Percentiles rank a stretch among this genome's conserved stretches.
Evolutionary conservation across 192 early-diverging fungal species (phyloP).

Genomic region (Diversispora eburnea): DNA sequence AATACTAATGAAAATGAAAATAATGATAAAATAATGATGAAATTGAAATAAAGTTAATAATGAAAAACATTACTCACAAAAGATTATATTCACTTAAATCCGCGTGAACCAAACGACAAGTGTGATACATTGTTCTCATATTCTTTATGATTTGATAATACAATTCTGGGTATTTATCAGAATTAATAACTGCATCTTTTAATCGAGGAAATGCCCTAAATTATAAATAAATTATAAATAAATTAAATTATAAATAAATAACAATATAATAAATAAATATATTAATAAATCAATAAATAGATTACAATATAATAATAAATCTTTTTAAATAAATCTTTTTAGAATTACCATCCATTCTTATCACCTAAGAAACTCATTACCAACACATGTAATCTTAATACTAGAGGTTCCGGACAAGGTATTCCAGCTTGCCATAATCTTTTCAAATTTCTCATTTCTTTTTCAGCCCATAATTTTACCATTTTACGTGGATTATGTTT

Average conservation of each 20-base stretch:
- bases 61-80: slow-evolving; percentile 50
- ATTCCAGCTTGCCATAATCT: slow-evolving; percentile 81
- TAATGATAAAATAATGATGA: background rate
- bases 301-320: background rate
- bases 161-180: slow-evolving; percentile 63
- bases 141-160: slow-evolving; percentile 84
- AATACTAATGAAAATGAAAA: too few relatives aligned
- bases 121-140: slow-evolving; percentile 89
- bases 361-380: slow-evolving; percentile 95
- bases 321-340: background rate
- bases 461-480: slow-evolving; percentile 98
- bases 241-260: background rate
- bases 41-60: slow-evolving; percentile 24
- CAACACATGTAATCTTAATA: slow-evolving; percentile 89
- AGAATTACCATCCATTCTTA: slow-evolving; percentile 72
- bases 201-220: slow-evolving; percentile 82
- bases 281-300: background rate
- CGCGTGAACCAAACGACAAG: slow-evolving; percentile 92
- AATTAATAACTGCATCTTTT: slow-evolving; percentile 87
- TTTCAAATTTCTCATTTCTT: slow-evolving; percentile 98
- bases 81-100: slow-evolving; percentile 99
- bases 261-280: background rate
- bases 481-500: slow-evolving; percentile 96
- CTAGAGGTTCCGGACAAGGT: slow-evolving; percentile 83
- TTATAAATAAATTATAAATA: background rate